Evolutionary conservation across 345 rosid genomes (phyloP).

Genomic region (Psidium guajava): DNA sequence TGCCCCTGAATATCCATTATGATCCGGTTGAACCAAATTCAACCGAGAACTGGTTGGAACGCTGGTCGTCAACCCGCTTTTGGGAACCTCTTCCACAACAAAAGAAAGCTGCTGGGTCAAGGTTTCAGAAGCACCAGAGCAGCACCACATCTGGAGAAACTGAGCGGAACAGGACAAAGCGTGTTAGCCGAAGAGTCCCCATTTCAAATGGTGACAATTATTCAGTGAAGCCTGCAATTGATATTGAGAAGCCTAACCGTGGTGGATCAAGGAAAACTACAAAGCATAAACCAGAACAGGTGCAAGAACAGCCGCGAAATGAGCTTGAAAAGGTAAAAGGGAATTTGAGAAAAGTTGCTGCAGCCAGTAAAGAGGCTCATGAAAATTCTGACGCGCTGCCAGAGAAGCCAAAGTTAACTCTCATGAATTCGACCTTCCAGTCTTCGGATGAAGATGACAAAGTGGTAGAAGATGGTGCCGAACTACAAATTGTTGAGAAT

Average conservation of each 20-base stretch:
- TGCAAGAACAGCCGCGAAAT: slow-evolving; percentile 6
- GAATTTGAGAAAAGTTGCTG: slow-evolving; percentile 7
- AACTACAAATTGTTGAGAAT: neutral
- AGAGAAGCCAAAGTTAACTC: slow-evolving; percentile 6
- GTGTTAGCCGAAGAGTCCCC: neutral
- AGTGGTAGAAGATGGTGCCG: neutral
- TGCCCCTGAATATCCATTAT: slow-evolving; percentile 4
- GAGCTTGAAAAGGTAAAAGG: slow-evolving; percentile 15
- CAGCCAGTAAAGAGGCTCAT: neutral
- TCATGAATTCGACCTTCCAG: neutral
- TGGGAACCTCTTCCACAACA: slow-evolving; percentile 5
- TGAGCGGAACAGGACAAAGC: slow-evolving; percentile 6
- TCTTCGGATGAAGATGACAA: neutral
- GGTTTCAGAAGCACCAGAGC: neutral
- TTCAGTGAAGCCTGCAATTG: neutral
- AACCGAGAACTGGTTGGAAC: slow-evolving; percentile 1
- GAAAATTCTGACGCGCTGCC: neutral
- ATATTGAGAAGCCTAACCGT: slow-evolving; percentile 7
- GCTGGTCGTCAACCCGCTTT: slow-evolving; percentile 1
- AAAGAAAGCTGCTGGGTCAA: neutral
- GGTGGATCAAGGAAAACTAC: neutral
- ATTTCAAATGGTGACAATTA: slow-evolving; percentile 1
- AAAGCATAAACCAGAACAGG: neutral
- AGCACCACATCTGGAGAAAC: neutral
- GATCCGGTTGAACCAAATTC: slow-evolving; percentile 6